phyloP scores from a whole-genome alignment of 2,329 filamentous ascomycete genomes.

The Hyphodiscus sp. region DNA sequence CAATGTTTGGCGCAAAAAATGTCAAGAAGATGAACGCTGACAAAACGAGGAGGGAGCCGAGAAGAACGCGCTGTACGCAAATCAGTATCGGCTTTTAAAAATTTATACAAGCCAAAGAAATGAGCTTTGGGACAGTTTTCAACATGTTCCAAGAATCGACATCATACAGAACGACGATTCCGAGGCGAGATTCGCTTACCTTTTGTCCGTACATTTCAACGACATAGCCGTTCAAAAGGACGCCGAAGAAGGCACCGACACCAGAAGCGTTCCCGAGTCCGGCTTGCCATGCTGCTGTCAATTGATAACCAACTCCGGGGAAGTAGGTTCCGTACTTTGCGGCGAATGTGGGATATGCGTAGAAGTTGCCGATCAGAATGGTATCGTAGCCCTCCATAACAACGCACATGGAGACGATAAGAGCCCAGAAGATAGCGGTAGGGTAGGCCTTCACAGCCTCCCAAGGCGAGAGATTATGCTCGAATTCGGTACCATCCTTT shows the following conservation, averaged over 20 bases:
- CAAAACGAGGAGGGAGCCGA: conserved; percentile 36
- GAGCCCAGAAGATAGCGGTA: conserved; percentile 38
- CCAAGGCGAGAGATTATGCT: background rate
- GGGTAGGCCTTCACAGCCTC: conserved; percentile 47
- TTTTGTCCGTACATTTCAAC: conserved; percentile 39
- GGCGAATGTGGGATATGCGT: conserved; percentile 26
- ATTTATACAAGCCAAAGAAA: too few relatives aligned
- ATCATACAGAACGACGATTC: too few relatives aligned
- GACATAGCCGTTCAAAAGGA: conserved; percentile 38
- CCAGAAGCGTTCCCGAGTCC: conserved; percentile 16
- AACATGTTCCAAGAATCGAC: too few relatives aligned
- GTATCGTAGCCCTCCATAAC: conserved; percentile 34
- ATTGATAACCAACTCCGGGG: conserved; percentile 28
- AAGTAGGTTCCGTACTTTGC: conserved; percentile 11
- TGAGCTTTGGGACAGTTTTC: too few relatives aligned
- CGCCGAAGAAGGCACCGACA: conserved; percentile 20
- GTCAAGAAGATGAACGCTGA: conserved; percentile 41
- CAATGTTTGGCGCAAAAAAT: conserved; percentile 42
- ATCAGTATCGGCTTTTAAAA: too few relatives aligned
- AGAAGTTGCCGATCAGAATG: conserved; percentile 32
- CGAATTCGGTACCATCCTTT: background rate
- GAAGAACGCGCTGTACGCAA: conserved; percentile 39
- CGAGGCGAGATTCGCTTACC: too few relatives aligned
- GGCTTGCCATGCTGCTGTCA: conserved; percentile 19
- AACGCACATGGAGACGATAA: conserved; percentile 16